These are phyloP conservation scores for Bipolaris sorokiniana DNA, from an alignment of 2,329 filamentous ascomycete genomes.

Conservation along the genomic window DNA sequence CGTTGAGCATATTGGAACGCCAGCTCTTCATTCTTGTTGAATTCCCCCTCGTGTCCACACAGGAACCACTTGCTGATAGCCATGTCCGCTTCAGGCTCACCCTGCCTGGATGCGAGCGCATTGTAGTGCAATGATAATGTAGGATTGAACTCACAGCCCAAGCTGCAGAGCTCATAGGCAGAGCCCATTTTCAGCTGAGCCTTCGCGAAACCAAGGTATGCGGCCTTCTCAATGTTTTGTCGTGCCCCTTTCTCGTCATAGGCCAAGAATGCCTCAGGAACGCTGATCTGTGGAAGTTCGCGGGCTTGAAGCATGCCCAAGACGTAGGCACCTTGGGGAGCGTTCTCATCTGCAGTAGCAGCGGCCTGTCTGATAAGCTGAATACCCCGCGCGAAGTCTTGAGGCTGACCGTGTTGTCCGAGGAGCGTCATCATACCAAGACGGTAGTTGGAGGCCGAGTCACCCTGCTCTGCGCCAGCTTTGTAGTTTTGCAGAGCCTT, in stretches of 20 bases:
- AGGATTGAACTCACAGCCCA: slow-evolving; percentile 94
- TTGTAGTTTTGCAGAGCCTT: slow-evolving; percentile 94
- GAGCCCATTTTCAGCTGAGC: slow-evolving; percentile 97
- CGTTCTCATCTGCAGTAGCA: slow-evolving; percentile 90
- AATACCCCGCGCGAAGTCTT: slow-evolving; percentile 78
- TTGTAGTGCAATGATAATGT: slow-evolving; percentile 95
- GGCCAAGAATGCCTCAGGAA: slow-evolving; percentile 75
- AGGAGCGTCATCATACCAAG: slow-evolving; percentile 97
- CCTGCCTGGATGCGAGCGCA: slow-evolving; percentile 87
- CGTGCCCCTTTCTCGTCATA: slow-evolving; percentile 75
- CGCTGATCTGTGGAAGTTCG: slow-evolving; percentile 86
- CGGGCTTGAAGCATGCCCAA: slow-evolving; percentile 92
- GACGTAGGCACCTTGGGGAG: slow-evolving; percentile 92
- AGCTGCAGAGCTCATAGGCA: slow-evolving; percentile 90
- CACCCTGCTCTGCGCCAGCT: slow-evolving; percentile 75
- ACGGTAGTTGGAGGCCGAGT: slow-evolving; percentile 86
- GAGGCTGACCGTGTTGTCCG: slow-evolving; percentile 87
- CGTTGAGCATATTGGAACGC: slow-evolving; percentile 90
- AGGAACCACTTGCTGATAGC: slow-evolving; percentile 99
- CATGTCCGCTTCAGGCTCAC: slow-evolving; percentile 90
- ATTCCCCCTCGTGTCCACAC: slow-evolving; percentile 89
- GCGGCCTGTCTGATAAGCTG: slow-evolving; percentile 85
- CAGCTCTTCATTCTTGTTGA: slow-evolving; percentile 93
- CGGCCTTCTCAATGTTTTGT: slow-evolving; percentile 93
- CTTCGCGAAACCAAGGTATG: slow-evolving; percentile 93